These are phyloP conservation scores for Xylaria palmicola DNA, from an alignment of 495 filamentous ascomycete genomes.

Conservation along the genomic window DNA sequence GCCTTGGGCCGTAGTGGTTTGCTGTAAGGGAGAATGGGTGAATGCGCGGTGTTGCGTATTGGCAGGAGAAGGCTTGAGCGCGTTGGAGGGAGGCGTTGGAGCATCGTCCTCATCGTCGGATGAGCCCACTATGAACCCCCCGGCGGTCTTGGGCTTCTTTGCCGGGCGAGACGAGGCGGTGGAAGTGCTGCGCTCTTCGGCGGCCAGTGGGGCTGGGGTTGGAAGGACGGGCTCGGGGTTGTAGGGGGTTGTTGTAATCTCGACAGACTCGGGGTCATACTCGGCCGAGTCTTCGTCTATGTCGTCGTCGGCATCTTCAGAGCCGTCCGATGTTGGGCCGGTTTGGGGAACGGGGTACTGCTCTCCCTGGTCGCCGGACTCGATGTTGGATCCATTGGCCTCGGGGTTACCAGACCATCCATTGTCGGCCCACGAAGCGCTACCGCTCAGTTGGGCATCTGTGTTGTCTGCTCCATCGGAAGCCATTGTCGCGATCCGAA, in stretches of 20 bases:
- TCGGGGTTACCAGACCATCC: slow-evolving; percentile 52
- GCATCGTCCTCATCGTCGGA: slow-evolving; percentile 53
- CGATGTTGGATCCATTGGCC: slow-evolving; percentile 53
- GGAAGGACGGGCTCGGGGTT: slow-evolving; percentile 35
- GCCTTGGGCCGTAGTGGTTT: slow-evolving; percentile 24
- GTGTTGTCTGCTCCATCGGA: slow-evolving; percentile 31
- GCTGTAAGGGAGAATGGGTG: slow-evolving; percentile 27
- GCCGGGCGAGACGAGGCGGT: slow-evolving; percentile 35
- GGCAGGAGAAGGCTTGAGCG: slow-evolving; percentile 20
- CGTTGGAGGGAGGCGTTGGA: slow-evolving; percentile 4
- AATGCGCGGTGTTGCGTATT: slow-evolving; percentile 13
- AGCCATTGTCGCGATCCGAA: slow-evolving; percentile 30
- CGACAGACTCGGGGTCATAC: slow-evolving; percentile 53
- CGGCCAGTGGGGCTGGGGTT: slow-evolving; percentile 29
- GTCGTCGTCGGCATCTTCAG: slow-evolving; percentile 44
- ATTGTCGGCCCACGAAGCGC: slow-evolving; percentile 45
- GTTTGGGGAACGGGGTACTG: slow-evolving; percentile 40
- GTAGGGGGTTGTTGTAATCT: slow-evolving; percentile 27
- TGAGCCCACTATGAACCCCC: slow-evolving; percentile 79
- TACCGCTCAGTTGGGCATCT: slow-evolving; percentile 32
- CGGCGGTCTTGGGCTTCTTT: slow-evolving; percentile 67
- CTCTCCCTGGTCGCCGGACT: slow-evolving; percentile 50
- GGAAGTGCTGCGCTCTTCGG: slow-evolving; percentile 28
- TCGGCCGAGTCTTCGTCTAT: slow-evolving; percentile 45
- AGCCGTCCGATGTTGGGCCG: slow-evolving; percentile 44